These are phyloP conservation scores for Proliferodiscus dingleyae DNA, from an alignment of 2,329 filamentous ascomycete genomes.

Conservation along the genomic window DNA sequence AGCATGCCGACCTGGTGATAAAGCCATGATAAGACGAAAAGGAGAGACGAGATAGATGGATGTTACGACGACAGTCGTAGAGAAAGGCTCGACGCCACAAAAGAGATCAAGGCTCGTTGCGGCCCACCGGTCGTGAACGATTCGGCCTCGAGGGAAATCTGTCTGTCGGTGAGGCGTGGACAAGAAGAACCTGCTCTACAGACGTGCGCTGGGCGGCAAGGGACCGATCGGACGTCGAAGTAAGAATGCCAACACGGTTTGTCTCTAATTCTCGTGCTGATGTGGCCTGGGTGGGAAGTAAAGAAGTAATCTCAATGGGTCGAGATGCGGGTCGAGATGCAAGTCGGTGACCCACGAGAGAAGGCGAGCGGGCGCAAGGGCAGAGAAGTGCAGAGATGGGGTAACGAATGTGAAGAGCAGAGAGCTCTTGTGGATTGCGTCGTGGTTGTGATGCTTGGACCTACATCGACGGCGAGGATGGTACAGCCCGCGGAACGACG, in stretches of 20 bases:
- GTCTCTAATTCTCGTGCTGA: slow-evolving; percentile 3
- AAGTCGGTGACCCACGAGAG: slow-evolving; percentile 5
- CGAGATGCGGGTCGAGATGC: slow-evolving; percentile 11
- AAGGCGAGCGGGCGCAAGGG: slow-evolving; percentile 11
- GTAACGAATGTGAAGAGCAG: slow-evolving; percentile 26
- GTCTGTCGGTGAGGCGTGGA: background rate
- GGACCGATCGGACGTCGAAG: background rate
- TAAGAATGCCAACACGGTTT: slow-evolving; percentile 16
- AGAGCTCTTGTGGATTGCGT: slow-evolving; percentile 16
- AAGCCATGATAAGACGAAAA: slow-evolving; percentile 3
- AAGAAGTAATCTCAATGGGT: no score
- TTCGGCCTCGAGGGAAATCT: background rate
- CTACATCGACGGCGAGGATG: slow-evolving; percentile 14
- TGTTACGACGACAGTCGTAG: background rate
- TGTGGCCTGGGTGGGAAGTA: slow-evolving; percentile 3
- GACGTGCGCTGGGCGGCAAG: background rate
- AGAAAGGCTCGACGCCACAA: background rate
- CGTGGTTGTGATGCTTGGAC: slow-evolving; percentile 1
- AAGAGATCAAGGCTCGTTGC: background rate
- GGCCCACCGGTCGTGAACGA: background rate
- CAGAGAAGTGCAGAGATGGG: background rate
- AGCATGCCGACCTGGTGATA: slow-evolving; percentile 13
- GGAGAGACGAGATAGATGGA: background rate
- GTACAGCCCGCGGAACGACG: no score
- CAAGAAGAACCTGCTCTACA: slow-evolving; percentile 5